Conservation (phyloP, 2,329 filamentous ascomycete genomes). For the Alternaria sp. region DNA sequence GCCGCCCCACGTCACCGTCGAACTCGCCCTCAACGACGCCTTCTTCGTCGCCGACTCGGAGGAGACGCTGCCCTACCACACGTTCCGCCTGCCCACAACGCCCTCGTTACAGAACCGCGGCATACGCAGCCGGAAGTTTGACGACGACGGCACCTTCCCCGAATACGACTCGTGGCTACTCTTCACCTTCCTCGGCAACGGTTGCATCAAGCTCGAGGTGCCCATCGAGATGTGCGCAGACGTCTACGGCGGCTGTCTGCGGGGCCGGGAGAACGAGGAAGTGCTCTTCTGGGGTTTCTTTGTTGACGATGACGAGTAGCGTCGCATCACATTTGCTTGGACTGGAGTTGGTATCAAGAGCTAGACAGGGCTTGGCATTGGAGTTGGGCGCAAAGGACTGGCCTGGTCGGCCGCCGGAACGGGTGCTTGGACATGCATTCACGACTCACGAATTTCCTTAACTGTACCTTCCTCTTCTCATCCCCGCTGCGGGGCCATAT, state of each 20-base stretch:
- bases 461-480: conserved; percentile 18
- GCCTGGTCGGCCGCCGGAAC: conserved; percentile 22
- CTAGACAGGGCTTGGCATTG: conserved; percentile 37
- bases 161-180: conserved; percentile 46
- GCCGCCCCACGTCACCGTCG: conserved; percentile 28
- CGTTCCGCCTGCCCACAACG: conserved; percentile 37
- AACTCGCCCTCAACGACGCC: conserved; percentile 41
- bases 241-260: conserved; percentile 39
- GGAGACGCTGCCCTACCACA: conserved; percentile 46
- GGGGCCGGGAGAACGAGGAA: conserved; percentile 42
- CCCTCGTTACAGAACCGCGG: conserved; percentile 44
- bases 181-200: conserved; percentile 45
- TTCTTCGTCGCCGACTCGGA: conserved; percentile 44
- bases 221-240: conserved; percentile 47
- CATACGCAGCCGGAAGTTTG: conserved; percentile 38
- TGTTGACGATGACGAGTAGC: conserved; percentile 37
- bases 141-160: conserved; percentile 40
- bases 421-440: conserved; percentile 36
- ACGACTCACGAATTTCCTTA: conserved; percentile 45
- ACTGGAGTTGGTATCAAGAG: conserved; percentile 27
- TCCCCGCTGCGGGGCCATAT: conserved; percentile 6
- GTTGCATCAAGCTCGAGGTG: conserved; percentile 45
- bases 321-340: conserved; percentile 27
- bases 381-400: conserved; percentile 39
- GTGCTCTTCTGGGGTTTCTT: conserved; percentile 47